A percentile compares a stretch with the other conserved stretches of the same genome.
These are phyloP conservation scores for Arthrobotrys sphaeroides DNA, from an alignment of 2,329 filamentous ascomycete species.

Conservation along the genomic window DNA sequence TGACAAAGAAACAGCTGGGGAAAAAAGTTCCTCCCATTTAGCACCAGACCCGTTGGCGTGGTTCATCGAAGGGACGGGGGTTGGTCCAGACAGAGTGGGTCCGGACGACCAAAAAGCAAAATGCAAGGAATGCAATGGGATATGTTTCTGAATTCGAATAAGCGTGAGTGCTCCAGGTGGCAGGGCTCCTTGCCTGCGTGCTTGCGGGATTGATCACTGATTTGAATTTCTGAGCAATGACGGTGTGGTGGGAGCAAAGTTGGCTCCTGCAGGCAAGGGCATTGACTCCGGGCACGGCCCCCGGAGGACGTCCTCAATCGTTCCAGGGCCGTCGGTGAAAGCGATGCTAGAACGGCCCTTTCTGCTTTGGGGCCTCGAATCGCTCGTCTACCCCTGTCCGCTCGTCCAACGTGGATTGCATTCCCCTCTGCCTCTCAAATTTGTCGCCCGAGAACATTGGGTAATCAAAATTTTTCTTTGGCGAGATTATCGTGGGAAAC, in stretches of 20 bases:
- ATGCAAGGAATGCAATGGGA: slow-evolving; percentile 20
- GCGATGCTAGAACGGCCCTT: slow-evolving; percentile 47
- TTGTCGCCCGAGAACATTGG: slow-evolving; percentile 33
- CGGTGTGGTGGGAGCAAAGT: slow-evolving; percentile 13
- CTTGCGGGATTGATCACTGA: slow-evolving; percentile 48
- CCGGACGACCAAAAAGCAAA: slow-evolving; percentile 45
- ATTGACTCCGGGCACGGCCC: slow-evolving; percentile 31
- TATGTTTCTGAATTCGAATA: slow-evolving; percentile 47
- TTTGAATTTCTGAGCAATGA: slow-evolving; percentile 33
- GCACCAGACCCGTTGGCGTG: slow-evolving; percentile 42
- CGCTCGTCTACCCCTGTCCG: slow-evolving; percentile 23
- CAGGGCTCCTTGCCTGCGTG: slow-evolving; percentile 47
- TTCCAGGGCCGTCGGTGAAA: slow-evolving; percentile 37
- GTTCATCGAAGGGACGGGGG: slow-evolving; percentile 35
- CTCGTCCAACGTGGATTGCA: slow-evolving; percentile 46
- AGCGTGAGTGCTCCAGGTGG: slow-evolving; percentile 43
- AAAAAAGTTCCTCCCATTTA: slow-evolving; percentile 21
- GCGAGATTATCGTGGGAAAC: slow-evolving; percentile 47
- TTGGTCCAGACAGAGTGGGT: slow-evolving; percentile 25
- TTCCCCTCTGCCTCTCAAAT: not conserved
- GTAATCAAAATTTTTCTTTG: slow-evolving; percentile 44
- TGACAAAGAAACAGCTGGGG: slow-evolving; percentile 36
- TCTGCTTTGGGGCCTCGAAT: slow-evolving; percentile 35
- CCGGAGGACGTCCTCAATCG: slow-evolving; percentile 13
- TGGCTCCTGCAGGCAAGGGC: slow-evolving; percentile 7